Evolutionary conservation across 352 stramenopile species (phyloP).

Genomic region (Phytophthora quininea): DNA sequence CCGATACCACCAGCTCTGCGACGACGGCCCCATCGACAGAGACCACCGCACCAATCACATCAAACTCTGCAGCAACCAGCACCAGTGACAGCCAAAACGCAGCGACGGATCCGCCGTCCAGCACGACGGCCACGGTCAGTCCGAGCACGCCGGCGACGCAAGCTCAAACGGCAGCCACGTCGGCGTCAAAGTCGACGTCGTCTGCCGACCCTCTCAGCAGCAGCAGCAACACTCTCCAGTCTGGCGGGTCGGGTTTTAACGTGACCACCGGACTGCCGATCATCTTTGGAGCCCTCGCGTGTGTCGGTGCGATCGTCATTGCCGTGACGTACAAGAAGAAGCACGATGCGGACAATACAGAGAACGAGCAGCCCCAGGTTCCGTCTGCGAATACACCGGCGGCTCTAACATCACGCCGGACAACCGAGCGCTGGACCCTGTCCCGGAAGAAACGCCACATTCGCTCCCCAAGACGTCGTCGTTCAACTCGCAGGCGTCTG

Average conservation of each 20-base stretch:
- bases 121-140: conserved; percentile 16
- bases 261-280: conserved; percentile 20
- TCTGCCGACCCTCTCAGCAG: conserved; percentile 25
- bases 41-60: conserved; percentile 1
- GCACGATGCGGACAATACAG: conserved; percentile 2
- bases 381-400: conserved; percentile 36
- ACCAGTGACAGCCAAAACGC: conserved; percentile 13
- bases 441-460: conserved; percentile 15
- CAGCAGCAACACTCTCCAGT: neutral
- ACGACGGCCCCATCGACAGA: conserved; percentile 6
- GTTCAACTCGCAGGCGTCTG: conserved; percentile 1
- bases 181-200: conserved; percentile 20
- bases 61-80: conserved; percentile 6
- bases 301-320: conserved; percentile 42
- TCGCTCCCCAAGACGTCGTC: neutral
- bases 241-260: conserved; percentile 1
- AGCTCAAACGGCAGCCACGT: conserved; percentile 6
- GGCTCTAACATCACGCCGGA: conserved; percentile 35
- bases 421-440: conserved; percentile 20
- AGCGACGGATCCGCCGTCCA: conserved; percentile 7
- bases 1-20: conserved; percentile 7
- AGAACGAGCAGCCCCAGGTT: conserved; percentile 10
- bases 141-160: conserved; percentile 5
- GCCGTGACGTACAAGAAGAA: conserved; percentile 56
- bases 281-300: conserved; percentile 39